These are phyloP conservation scores for Gossypium turneri DNA, from an alignment of 345 rosid species.

Conservation along the genomic window DNA sequence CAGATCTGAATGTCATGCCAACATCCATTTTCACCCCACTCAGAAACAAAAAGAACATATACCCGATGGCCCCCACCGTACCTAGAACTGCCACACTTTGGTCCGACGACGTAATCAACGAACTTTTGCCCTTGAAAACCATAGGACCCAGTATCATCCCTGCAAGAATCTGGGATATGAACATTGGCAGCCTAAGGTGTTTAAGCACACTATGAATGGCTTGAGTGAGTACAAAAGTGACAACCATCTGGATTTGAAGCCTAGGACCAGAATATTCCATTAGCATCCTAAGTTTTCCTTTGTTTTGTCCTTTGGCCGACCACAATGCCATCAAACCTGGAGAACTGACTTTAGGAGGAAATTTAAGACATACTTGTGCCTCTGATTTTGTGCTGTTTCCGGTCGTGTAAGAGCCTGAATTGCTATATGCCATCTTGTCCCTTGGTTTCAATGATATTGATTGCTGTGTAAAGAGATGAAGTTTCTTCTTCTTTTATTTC, in stretches of 20 bases:
- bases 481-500: no score
- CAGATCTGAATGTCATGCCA: conserved; percentile 2
- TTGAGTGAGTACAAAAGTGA: neutral
- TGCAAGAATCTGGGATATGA: conserved; percentile 22
- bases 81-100: conserved; percentile 9
- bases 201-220: conserved; percentile 11
- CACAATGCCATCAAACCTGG: neutral
- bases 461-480: no score
- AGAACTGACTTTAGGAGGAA: conserved; percentile 5
- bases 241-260: conserved; percentile 11
- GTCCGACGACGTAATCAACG: neutral
- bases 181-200: conserved; percentile 14
- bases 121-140: neutral
- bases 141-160: neutral
- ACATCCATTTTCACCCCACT: conserved; percentile 28
- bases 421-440: neutral
- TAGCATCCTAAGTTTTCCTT: neutral
- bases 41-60: conserved; percentile 20
- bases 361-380: neutral
- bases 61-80: conserved; percentile 14
- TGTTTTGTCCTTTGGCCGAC: no score
- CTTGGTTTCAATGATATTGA: no score
- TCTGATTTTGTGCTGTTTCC: neutral
- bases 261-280: conserved; percentile 15
- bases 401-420: neutral